These are phyloP conservation scores for Drechslerella dactyloides DNA, from an alignment of 2,329 filamentous ascomycete species.

Conservation along the genomic window DNA sequence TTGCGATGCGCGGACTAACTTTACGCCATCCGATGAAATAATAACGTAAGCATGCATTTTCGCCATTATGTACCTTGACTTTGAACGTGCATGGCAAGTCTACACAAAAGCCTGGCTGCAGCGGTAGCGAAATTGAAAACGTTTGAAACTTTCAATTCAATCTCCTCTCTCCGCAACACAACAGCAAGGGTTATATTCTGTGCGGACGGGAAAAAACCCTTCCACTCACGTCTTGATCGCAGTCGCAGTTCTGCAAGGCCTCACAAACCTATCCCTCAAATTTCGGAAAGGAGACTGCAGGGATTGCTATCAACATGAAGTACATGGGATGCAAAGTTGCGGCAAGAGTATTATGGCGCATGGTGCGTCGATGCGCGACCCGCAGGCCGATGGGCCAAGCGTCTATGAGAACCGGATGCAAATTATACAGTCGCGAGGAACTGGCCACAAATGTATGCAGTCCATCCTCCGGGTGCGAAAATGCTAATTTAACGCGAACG, in stretches of 20 bases:
- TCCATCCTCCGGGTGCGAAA: not conserved
- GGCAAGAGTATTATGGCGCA: not conserved
- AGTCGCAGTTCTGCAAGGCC: conserved; percentile 4
- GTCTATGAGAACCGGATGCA: not conserved
- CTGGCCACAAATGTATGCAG: not conserved
- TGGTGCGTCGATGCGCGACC: conserved; percentile 9
- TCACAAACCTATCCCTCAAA: not conserved
- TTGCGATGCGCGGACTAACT: too few species aligned
- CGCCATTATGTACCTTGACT: too few species aligned
- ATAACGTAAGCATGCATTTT: too few species aligned
- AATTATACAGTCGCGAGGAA: not conserved
- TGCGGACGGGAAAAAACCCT: not conserved
- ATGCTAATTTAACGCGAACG: not conserved
- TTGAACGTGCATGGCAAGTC: too few species aligned
- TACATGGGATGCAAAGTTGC: not conserved
- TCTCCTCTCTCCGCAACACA: not conserved
- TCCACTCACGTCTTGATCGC: not conserved
- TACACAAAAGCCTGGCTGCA: too few species aligned
- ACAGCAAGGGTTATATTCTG: conserved; percentile 1
- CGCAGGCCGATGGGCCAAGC: not conserved
- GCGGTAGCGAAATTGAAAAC: not conserved
- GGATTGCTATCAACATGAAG: not conserved
- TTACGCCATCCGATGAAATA: too few species aligned
- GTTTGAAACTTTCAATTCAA: not conserved
- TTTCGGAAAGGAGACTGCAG: conserved; percentile 2